phyloP scores from a whole-genome alignment of 352 stramenopile genomes.

The Phytophthora tentaculata region DNA sequence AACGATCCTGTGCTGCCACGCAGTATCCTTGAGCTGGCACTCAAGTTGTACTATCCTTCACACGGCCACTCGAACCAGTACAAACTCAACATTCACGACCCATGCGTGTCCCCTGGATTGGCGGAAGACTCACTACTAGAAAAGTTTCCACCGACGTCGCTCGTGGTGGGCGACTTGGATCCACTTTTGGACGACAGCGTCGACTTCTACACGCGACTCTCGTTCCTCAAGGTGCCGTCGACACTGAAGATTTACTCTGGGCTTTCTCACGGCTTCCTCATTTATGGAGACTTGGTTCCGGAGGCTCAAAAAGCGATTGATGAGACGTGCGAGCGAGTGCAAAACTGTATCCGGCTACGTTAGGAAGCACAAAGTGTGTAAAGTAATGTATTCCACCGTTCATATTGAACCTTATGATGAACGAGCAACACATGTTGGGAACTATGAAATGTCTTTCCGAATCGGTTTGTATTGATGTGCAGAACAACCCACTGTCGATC shows the following conservation, averaged over 20 bases:
- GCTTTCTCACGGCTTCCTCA: constrained; percentile 88
- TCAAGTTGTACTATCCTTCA: constrained; percentile 88
- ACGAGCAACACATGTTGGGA: too few species aligned
- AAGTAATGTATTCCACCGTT: too few species aligned
- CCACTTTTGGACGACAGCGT: constrained; percentile 89
- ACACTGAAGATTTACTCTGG: constrained; percentile 87
- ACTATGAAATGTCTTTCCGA: too few species aligned
- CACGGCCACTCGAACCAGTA: constrained; percentile 88
- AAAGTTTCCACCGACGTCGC: constrained; percentile 81
- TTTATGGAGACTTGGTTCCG: constrained; percentile 84
- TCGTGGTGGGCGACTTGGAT: constrained; percentile 88
- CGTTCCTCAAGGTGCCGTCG: constrained; percentile 76
- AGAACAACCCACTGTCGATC: too few species aligned
- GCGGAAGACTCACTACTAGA: constrained; percentile 76
- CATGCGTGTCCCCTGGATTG: constrained; percentile 83
- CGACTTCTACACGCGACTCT: constrained; percentile 90
- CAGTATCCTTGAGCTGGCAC: constrained; percentile 77
- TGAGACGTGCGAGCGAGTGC: constrained; percentile 80
- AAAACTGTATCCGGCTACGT: constrained; percentile 58
- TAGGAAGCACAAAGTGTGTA: constrained; percentile 10
- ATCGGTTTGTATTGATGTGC: too few species aligned
- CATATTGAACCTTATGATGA: too few species aligned
- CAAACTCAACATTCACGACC: constrained; percentile 90
- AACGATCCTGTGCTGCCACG: constrained; percentile 87
- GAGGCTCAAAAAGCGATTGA: constrained; percentile 84